Base-by-base conservation (phyloP, 768 basidiomycete genomes). In the Harrya chromipes region DNA sequence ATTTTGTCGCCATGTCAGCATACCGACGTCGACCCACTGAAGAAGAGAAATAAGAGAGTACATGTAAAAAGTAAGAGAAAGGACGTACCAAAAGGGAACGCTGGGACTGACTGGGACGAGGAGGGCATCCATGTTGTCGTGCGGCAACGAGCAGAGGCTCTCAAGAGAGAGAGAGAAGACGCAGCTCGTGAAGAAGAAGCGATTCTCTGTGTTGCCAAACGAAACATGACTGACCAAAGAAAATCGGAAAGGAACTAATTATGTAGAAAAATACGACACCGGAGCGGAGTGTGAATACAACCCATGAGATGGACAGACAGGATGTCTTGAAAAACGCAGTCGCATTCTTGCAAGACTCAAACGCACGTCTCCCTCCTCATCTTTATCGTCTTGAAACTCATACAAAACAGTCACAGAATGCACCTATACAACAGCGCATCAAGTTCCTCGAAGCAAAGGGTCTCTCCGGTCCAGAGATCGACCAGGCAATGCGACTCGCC, bases 401-500 rank as follows among this genome's bases (percentile, higher is more conserved):
- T 54, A 23, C 21, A 14, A 3, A 42, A 36, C 57, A 95, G 92
- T 77, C 87, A 0, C 84, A 87, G 61, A 73, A 83, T 31, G 89
- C 93, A 3, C 76, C 92, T 2, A 70, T 95, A 24, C 77, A 87
- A 1, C 90, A 95, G 65, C 83, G 90, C 44, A 79, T 98, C 40
- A 86, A 90, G 55, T 99, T 98, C 72, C 80, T 99, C n/a, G 87
- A 97, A 61, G 86, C 91, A 6, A 97, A 98, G 68, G 97, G 97
- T 2, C 74, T 99, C 29, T 85, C 84, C 0, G 75, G 77, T 6
- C 68, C 74, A 14, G 95, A 99, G 71, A 94, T 98, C 53, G 90
- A 97, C 65, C 74, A 82, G 26, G 94, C 92, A 1, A 67, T 97
- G 63, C 78, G 78, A 50, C 85, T 84, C 63, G 79, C 84, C 0